phyloP scores from a whole-genome alignment of 1,284 basidiomycete genomes.

The Schizophyllum amplum region DNA sequence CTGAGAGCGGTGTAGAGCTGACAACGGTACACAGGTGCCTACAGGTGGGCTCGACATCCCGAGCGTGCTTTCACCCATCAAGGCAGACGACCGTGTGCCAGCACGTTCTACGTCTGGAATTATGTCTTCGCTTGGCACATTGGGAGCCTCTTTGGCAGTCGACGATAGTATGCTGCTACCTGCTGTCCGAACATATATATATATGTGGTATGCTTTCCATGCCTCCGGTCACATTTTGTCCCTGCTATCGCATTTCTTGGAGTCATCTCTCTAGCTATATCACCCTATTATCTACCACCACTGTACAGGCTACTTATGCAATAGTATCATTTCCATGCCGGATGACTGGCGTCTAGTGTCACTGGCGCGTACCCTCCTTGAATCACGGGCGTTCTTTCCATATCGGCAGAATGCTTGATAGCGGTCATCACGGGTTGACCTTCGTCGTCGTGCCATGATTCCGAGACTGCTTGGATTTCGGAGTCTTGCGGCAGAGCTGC shows the following conservation, averaged over 20 bases:
- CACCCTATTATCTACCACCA: background rate
- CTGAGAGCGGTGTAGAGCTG: slow-evolving; percentile 9
- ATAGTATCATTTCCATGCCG: background rate
- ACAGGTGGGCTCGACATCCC: slow-evolving; percentile 48
- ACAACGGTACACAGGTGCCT: slow-evolving; percentile 15
- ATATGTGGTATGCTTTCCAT: background rate
- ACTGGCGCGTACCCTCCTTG: background rate
- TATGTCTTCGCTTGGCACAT: slow-evolving; percentile 8
- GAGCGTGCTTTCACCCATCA: slow-evolving; percentile 54
- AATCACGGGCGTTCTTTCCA: background rate
- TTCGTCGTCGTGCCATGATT: slow-evolving; percentile 19
- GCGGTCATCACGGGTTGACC: background rate
- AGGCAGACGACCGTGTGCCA: slow-evolving; percentile 41
- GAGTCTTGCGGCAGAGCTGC: slow-evolving; percentile 25
- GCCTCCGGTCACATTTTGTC: background rate
- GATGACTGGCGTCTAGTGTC: background rate
- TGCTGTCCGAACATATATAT: background rate
- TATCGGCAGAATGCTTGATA: background rate
- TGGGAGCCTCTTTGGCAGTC: slow-evolving; percentile 7
- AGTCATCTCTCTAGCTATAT: too few relatives aligned
- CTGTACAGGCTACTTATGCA: background rate
- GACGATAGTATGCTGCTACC: background rate
- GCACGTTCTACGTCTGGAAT: slow-evolving; percentile 33
- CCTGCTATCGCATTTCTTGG: too few relatives aligned
- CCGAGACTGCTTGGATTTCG: slow-evolving; percentile 28